Base-by-base conservation (phyloP, 2,329 filamentous ascomycete genomes). In the Fusarium sp. region DNA sequence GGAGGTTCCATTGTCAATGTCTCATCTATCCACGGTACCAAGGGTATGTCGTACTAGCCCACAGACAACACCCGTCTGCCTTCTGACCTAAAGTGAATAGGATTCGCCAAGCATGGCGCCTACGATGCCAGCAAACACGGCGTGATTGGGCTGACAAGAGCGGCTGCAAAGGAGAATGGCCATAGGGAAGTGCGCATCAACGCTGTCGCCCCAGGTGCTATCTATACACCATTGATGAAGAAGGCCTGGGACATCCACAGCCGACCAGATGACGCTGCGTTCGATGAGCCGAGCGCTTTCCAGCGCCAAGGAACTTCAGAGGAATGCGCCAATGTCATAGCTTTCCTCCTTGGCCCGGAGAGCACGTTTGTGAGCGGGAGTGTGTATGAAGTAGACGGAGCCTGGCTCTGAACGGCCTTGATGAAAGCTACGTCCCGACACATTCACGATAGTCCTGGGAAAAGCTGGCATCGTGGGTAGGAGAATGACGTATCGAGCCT, bases 1-100 rank as follows among this genome's bases (percentile, higher is more conserved):
- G 84, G 86, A 2, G 88, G 88, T 9, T 89, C 88, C 67, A 90
- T 92, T 75, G 89, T 92, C 62, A 91, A 89, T 76, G 83, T 88
- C 31, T 83, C 86, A 29, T 89, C 86, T 51, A 86, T 82, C 62
- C 80, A 82, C 61, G 80, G 80, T 33, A 75, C 87, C 36, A 85
- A 87, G 40, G 88, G 88, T 75, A 75, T 16, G 79, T 77, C 53
- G 20, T 51, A 38, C 24, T 44, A 63, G 36, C 40, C 62, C 20
- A 8, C 59, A 40, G 24, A 44, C 31, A 27, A 20, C 10, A 67
- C 44, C 20, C 24, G 38, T 60, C 46, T 17, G 17, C 55, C 59
- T 67, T 67, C 69, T 78, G 62, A 78, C 66, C 24, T 31, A 62
- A 16, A 42, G 33, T 58, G 29, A 56, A 53, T 77, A 68, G 83